Evolutionary conservation across 257 asterid species (phyloP).

Genomic region (Petunia axillaris): DNA sequence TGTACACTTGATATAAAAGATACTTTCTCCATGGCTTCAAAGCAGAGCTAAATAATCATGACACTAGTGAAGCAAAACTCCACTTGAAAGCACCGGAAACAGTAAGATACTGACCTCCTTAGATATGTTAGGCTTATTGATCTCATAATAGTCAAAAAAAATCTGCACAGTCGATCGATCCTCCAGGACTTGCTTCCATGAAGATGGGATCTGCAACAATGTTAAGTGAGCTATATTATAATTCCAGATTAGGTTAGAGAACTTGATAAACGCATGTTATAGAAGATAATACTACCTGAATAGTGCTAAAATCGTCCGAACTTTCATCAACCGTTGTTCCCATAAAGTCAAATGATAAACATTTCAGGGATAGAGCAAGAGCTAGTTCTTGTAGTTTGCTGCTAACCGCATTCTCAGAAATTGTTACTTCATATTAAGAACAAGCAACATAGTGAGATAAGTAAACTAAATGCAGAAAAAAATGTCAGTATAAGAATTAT

Average conservation of each 20-base stretch:
- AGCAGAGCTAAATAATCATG: not conserved
- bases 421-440: not conserved
- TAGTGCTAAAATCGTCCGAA: slow-evolving; percentile 96
- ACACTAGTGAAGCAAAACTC: not conserved
- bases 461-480: not conserved
- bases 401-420: slow-evolving; percentile 50
- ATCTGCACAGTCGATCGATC: slow-evolving; percentile 82
- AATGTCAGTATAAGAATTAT: not conserved
- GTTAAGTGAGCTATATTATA: slow-evolving; percentile 6
- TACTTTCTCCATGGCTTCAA: not conserved
- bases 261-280: not conserved
- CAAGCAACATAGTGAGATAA: slow-evolving; percentile 5
- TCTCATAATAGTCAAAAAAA: slow-evolving; percentile 89
- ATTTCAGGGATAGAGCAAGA: slow-evolving; percentile 80
- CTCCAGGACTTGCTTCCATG: slow-evolving; percentile 90
- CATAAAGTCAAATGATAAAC: slow-evolving; percentile 92
- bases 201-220: slow-evolving; percentile 69
- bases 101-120: slow-evolving; percentile 71
- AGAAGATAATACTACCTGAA: slow-evolving; percentile 60
- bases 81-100: slow-evolving; percentile 24
- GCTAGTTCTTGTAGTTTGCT: slow-evolving; percentile 89
- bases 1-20: not conserved
- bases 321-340: slow-evolving; percentile 97
- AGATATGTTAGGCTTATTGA: slow-evolving; percentile 77
- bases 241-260: slow-evolving; percentile 15